A percentile compares a stretch with the other conserved stretches of the same genome.
phyloP scores from a whole-genome alignment of 2,329 filamentous ascomycete species.

The Alternaria viburni region DNA sequence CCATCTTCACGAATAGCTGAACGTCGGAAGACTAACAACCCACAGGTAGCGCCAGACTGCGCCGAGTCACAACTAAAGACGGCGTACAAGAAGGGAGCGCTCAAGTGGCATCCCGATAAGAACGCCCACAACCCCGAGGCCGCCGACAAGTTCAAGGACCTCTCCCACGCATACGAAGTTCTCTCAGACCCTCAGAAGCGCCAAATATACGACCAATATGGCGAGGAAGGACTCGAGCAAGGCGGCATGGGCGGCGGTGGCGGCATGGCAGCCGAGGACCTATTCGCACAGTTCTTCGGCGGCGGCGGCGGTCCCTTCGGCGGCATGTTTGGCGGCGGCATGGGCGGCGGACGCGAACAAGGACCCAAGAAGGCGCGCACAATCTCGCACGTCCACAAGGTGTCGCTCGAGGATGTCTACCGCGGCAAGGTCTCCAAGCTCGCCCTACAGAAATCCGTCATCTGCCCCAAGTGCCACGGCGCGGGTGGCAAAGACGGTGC shows the following conservation, averaged over 20 bases:
- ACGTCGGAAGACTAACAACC: constrained; percentile 18
- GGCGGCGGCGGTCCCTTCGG: constrained; percentile 73
- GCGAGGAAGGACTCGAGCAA: constrained; percentile 89
- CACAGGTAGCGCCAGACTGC: constrained; percentile 76
- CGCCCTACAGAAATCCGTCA: constrained; percentile 94
- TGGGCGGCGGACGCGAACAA: constrained; percentile 74
- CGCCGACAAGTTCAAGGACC: constrained; percentile 97
- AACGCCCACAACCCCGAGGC: constrained; percentile 92
- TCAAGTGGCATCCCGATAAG: constrained; percentile 93
- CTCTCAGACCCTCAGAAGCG: constrained; percentile 93
- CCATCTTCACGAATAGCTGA: constrained; percentile 32
- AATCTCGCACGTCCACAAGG: constrained; percentile 98
- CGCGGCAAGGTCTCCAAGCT: constrained; percentile 97
- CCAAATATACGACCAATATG: constrained; percentile 93
- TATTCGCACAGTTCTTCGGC: constrained; percentile 96
- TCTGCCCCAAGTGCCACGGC: constrained; percentile 93
- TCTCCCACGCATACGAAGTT: constrained; percentile 94
- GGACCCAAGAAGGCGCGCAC: constrained; percentile 92
- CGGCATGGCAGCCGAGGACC: constrained; percentile 93
- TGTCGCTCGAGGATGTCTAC: constrained; percentile 97
- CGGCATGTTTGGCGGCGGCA: constrained; percentile 61
- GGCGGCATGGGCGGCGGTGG: constrained; percentile 74
- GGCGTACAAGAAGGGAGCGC: constrained; percentile 81
- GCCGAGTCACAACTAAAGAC: constrained; percentile 89
- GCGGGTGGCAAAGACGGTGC: constrained; percentile 96